Conservation (phyloP, 179 eudicot genomes). For the Beta macrorhiza region DNA sequence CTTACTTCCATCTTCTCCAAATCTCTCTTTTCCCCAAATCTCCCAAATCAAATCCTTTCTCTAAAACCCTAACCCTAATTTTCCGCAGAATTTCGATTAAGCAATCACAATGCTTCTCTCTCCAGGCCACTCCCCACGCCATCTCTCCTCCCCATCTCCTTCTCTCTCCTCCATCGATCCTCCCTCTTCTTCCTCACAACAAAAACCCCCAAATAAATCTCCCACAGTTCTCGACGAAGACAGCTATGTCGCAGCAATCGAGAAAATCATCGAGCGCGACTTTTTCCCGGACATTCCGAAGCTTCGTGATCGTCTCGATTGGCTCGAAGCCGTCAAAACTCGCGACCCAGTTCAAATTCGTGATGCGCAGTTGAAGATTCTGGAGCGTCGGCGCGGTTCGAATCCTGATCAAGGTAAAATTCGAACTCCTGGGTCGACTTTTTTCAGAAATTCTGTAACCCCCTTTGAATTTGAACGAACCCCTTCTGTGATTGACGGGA, state of each 20-base stretch:
- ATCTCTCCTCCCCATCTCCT: conserved; percentile 63
- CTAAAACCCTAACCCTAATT: conserved; percentile 22
- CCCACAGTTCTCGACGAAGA: conserved; percentile 72
- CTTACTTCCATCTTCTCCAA: neutral
- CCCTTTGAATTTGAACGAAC: conserved; percentile 49
- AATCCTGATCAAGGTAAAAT: conserved; percentile 40
- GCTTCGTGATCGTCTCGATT: conserved; percentile 89
- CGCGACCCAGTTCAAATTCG: conserved; percentile 74
- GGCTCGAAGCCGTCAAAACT: conserved; percentile 69
- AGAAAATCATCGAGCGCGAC: conserved; percentile 88
- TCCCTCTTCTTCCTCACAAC: conserved; percentile 3
- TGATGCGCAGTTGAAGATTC: conserved; percentile 81
- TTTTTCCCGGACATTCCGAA: conserved; percentile 91
- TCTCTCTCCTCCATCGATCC: conserved; percentile 29
- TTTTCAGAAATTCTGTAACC: conserved; percentile 44
- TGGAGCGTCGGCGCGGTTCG: conserved; percentile 53
- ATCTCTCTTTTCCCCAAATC: neutral
- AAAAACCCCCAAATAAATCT: conserved; percentile 25
- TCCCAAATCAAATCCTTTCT: neutral
- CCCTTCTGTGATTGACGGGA: conserved; percentile 32
- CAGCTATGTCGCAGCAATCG: conserved; percentile 74
- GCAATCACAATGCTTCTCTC: conserved; percentile 58
- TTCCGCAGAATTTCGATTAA: conserved; percentile 11
- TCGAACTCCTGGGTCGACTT: conserved; percentile 66
- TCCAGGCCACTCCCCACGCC: conserved; percentile 84